Conservation (phyloP, 2,329 filamentous ascomycete species). For the Diaporthe citrichinensis region DNA sequence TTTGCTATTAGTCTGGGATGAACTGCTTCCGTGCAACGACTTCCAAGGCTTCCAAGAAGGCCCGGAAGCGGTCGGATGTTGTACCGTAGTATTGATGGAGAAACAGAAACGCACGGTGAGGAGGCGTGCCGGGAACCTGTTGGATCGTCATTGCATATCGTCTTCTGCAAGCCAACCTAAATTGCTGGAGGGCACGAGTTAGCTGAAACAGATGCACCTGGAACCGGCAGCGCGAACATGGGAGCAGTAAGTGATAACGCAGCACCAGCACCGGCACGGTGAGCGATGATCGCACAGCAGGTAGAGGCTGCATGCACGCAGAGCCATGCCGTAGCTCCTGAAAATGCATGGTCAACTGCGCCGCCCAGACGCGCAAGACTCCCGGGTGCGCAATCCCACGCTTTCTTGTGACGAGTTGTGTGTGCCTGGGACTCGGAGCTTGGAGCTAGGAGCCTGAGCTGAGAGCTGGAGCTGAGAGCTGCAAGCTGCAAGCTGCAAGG, state of each 20-base stretch:
- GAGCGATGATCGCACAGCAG: background rate
- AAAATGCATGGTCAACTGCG: slow-evolving; percentile 21
- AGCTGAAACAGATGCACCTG: slow-evolving; percentile 20
- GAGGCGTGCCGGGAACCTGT: slow-evolving; percentile 19
- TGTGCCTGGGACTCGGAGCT: background rate
- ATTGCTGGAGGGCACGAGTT: slow-evolving; percentile 19
- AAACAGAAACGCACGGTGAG: slow-evolving; percentile 26
- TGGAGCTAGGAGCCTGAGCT: background rate
- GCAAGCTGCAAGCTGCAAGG: background rate
- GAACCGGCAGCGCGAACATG: background rate
- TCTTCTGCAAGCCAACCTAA: slow-evolving; percentile 21
- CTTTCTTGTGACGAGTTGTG: background rate
- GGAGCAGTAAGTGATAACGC: background rate
- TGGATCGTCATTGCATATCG: slow-evolving; percentile 27
- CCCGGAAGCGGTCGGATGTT: slow-evolving; percentile 22
- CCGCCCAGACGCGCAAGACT: slow-evolving; percentile 5
- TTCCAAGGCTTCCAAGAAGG: slow-evolving; percentile 5
- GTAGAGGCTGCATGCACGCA: slow-evolving; percentile 3
- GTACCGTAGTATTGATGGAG: slow-evolving; percentile 8
- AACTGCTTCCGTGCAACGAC: slow-evolving; percentile 13
- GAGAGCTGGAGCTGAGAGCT: slow-evolving; percentile 4
- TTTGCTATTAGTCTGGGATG: background rate
- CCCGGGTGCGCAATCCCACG: background rate
- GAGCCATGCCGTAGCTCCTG: slow-evolving; percentile 18
- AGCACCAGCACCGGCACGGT: background rate